Conservation (phyloP, 345 rosid species). For the Gossypium raimondii region DNA sequence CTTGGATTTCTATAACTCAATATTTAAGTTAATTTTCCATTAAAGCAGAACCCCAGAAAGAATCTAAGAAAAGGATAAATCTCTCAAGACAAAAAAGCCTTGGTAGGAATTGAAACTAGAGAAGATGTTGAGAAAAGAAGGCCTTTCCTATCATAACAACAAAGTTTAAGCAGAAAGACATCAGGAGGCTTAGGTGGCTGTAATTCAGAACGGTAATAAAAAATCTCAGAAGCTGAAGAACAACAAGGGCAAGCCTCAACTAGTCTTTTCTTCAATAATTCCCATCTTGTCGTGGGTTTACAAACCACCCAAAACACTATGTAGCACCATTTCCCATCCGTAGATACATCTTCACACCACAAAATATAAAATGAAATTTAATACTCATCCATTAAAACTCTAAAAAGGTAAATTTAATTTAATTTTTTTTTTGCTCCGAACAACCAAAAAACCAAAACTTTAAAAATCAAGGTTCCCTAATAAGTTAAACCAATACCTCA, state of each 20-base stretch:
- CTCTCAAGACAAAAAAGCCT: no score
- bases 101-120: no score
- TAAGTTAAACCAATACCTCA: no score
- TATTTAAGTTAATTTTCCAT: no score
- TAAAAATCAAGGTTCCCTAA: no score
- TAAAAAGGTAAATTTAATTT: no score
- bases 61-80: no score
- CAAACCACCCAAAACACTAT: slow-evolving; percentile 85
- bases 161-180: slow-evolving; percentile 72
- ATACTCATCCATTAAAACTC: no score
- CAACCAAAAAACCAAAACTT: no score
- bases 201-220: slow-evolving; percentile 48
- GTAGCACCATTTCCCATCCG: slow-evolving; percentile 98
- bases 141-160: slow-evolving; percentile 71
- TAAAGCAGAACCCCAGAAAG: no score
- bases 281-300: slow-evolving; percentile 62
- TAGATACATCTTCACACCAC: slow-evolving; percentile 61
- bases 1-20: no score
- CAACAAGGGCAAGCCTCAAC: slow-evolving; percentile 69
- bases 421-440: no score
- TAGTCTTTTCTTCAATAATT: slow-evolving; percentile 74
- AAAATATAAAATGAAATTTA: background rate
- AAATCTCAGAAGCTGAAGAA: slow-evolving; percentile 67
- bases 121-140: slow-evolving; percentile 22
- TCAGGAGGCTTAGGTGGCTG: slow-evolving; percentile 54